These are phyloP conservation scores for Starmerella floris DNA, from an alignment of 805 yeast species.

Conservation along the genomic window DNA sequence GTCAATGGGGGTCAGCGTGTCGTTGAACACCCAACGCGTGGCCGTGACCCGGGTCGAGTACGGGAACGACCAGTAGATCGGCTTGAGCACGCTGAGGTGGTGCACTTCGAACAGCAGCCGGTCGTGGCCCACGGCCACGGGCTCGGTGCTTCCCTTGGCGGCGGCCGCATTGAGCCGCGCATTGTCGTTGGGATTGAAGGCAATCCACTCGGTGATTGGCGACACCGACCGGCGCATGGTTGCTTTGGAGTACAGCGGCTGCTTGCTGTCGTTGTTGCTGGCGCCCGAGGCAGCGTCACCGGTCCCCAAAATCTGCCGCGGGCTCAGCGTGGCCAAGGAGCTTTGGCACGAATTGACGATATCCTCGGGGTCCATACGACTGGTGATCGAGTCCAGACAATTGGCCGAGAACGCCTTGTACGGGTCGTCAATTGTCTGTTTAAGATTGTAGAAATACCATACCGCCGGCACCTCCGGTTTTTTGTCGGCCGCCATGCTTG, in stretches of 20 bases:
- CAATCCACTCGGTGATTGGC: constrained; percentile 27
- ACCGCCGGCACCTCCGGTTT: constrained; percentile 4
- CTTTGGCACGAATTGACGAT: background rate
- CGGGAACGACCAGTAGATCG: constrained; percentile 30
- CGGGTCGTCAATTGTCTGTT: constrained; percentile 19
- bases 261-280: constrained; percentile 1
- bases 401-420: constrained; percentile 11
- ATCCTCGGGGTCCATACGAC: background rate
- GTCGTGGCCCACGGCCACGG: constrained; percentile 26
- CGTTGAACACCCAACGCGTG: constrained; percentile 30
- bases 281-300: background rate
- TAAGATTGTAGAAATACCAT: constrained; percentile 20
- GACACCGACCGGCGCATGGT: constrained; percentile 21
- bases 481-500: background rate
- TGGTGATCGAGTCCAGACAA: constrained; percentile 10
- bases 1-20: constrained; percentile 27
- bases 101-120: constrained; percentile 23
- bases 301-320: background rate
- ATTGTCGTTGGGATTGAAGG: constrained; percentile 30
- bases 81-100: constrained; percentile 20
- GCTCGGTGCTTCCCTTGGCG: constrained; percentile 11
- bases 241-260: constrained; percentile 21
- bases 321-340: background rate
- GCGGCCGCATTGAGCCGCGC: constrained; percentile 16
- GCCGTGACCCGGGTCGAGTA: constrained; percentile 26